Evolutionary conservation across 2,329 filamentous ascomycete genomes (phyloP).

Genomic region (Escovopsis sp.): DNA sequence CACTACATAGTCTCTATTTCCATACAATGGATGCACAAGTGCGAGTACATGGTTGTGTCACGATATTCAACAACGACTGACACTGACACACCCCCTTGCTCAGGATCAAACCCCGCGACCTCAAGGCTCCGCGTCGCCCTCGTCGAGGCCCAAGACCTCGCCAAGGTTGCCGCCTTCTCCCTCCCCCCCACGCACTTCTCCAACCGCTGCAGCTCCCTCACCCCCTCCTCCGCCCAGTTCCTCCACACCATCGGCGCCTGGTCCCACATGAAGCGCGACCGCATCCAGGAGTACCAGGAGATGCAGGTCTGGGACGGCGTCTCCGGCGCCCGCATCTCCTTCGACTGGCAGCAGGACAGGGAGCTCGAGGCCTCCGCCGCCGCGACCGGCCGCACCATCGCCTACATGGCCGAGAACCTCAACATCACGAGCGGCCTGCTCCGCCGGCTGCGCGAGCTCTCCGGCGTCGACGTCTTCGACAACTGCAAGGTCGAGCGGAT

Average conservation of each 20-base stretch:
- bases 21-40: too few relatives aligned
- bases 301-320: conserved; percentile 99
- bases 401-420: conserved; percentile 91
- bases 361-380: conserved; percentile 6
- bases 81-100: too few relatives aligned
- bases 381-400: conserved; percentile 49
- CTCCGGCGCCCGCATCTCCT: conserved; percentile 72
- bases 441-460: conserved; percentile 52
- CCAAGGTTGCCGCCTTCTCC: conserved; percentile 49
- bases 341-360: conserved; percentile 51
- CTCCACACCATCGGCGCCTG: conserved; percentile 74
- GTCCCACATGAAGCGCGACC: conserved; percentile 54
- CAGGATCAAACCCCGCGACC: conserved; percentile 62
- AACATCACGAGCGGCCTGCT: conserved; percentile 75
- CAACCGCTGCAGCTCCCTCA: conserved; percentile 91
- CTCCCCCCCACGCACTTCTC: conserved; percentile 59
- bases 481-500: conserved; percentile 70
- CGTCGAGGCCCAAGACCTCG: conserved; percentile 76
- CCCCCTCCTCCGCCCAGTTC: conserved; percentile 72
- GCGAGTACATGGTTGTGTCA: too few relatives aligned
- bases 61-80: too few relatives aligned
- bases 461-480: conserved; percentile 56
- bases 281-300: conserved; percentile 77
- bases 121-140: conserved; percentile 70
- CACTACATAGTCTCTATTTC: background rate